These are phyloP conservation scores for Ceratobasidium sp. DNA, from an alignment of 1,284 basidiomycete species.

Conservation along the genomic window DNA sequence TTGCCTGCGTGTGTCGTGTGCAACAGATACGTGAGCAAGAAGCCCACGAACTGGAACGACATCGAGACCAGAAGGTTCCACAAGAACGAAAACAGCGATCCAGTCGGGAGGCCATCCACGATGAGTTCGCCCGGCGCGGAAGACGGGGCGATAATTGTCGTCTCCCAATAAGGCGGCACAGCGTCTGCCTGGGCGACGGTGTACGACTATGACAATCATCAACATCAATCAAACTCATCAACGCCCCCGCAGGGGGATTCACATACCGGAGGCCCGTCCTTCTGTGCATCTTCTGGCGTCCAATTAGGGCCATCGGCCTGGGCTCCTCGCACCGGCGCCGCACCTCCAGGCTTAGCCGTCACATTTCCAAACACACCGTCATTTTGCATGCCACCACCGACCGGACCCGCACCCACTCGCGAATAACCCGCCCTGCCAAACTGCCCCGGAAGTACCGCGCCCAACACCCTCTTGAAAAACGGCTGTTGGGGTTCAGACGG, in stretches of 20 bases:
- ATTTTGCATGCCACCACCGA: slow-evolving; percentile 87
- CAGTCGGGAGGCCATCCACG: slow-evolving; percentile 79
- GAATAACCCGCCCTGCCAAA: slow-evolving; percentile 66
- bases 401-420: slow-evolving; percentile 53
- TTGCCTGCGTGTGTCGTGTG: slow-evolving; percentile 96
- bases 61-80: slow-evolving; percentile 88
- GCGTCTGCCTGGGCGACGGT: slow-evolving; percentile 89
- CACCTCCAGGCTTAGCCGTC: slow-evolving; percentile 81
- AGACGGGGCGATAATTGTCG: slow-evolving; percentile 80
- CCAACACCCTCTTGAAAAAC: slow-evolving; percentile 71
- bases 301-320: slow-evolving; percentile 72
- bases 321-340: slow-evolving; percentile 63
- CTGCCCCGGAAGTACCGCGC: slow-evolving; percentile 79
- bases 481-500: slow-evolving; percentile 61
- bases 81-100: slow-evolving; percentile 77
- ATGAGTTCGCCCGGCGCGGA: slow-evolving; percentile 70
- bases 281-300: slow-evolving; percentile 83
- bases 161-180: slow-evolving; percentile 97
- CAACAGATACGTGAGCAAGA: slow-evolving; percentile 92
- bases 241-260: neutral
- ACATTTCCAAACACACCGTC: slow-evolving; percentile 98
- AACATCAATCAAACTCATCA: slow-evolving; percentile 33
- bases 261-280: slow-evolving; percentile 86
- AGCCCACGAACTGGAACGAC: slow-evolving; percentile 97
- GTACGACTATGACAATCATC: slow-evolving; percentile 74